phyloP scores from a whole-genome alignment of 768 basidiomycete species.

The Xerocomellus dryophilus region DNA sequence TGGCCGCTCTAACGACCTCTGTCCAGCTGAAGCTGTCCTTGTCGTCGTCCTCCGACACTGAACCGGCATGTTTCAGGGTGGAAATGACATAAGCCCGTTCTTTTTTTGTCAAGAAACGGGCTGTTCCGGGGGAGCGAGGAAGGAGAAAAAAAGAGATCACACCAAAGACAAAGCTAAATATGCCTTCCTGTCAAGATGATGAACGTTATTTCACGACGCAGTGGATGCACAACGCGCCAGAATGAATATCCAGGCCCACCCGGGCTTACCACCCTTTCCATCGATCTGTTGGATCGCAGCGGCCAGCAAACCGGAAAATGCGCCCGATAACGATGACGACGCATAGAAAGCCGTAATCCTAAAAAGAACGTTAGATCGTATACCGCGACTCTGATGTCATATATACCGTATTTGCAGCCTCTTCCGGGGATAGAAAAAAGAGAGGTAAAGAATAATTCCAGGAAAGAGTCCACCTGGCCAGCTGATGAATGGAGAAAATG shows the following conservation, averaged over 20 bases:
- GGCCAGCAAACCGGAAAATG: constrained; percentile 64
- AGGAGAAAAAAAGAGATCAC: constrained; percentile 47
- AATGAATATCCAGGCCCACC: constrained; percentile 64
- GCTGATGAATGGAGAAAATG: constrained; percentile 1
- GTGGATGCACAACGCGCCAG: constrained; percentile 30
- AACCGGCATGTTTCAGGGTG: constrained; percentile 18
- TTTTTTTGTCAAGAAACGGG: constrained; percentile 49
- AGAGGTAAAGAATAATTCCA: constrained; percentile 54
- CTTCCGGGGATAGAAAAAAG: constrained; percentile 42
- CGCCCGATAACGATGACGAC: constrained; percentile 50
- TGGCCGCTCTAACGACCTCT: constrained; percentile 49
- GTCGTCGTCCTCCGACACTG: constrained; percentile 42
- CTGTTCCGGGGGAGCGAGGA: constrained; percentile 41
- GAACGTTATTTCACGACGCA: not conserved
- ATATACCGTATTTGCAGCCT: constrained; percentile 23
- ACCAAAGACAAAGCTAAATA: constrained; percentile 61
- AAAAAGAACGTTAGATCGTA: not conserved
- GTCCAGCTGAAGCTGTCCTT: constrained; percentile 53
- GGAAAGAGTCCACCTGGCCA: constrained; percentile 52
- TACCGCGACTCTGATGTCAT: not conserved
- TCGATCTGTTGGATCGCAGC: constrained; percentile 56
- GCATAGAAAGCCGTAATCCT: constrained; percentile 39
- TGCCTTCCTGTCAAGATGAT: constrained; percentile 44
- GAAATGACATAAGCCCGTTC: constrained; percentile 48
- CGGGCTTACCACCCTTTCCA: constrained; percentile 47